phyloP scores from a whole-genome alignment of 2,329 filamentous ascomycete genomes.

The Aspergillus tanneri region DNA sequence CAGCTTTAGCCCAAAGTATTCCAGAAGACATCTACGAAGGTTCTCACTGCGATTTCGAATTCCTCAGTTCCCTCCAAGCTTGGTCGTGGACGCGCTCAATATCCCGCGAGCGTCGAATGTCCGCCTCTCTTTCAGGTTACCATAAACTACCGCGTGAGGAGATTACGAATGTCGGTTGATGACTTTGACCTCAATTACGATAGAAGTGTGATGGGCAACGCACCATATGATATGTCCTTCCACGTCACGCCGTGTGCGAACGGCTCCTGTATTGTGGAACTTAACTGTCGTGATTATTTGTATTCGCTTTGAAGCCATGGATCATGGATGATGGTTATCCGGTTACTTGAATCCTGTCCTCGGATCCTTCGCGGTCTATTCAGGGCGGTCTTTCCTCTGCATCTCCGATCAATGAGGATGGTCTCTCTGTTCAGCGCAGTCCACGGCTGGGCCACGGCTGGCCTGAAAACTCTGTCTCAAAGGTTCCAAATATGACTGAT shows the following conservation, averaged over 20 bases:
- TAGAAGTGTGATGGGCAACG: background rate
- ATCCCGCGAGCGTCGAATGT: background rate
- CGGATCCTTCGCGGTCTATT: background rate
- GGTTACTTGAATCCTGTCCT: background rate
- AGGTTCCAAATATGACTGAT: background rate
- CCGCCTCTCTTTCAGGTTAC: constrained; percentile 12
- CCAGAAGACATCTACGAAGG: background rate
- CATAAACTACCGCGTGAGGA: constrained; percentile 10
- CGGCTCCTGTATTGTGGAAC: background rate
- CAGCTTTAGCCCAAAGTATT: constrained; percentile 1
- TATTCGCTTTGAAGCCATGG: background rate
- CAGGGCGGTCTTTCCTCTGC: background rate
- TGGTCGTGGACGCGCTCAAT: constrained; percentile 1
- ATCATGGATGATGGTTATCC: background rate
- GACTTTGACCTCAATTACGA: background rate
- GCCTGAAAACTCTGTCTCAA: background rate
- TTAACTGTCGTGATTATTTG: constrained; percentile 5
- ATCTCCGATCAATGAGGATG: background rate
- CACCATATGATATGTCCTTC: constrained; percentile 7
- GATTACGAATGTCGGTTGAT: constrained; percentile 4
- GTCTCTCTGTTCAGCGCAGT: background rate
- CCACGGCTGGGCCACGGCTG: background rate
- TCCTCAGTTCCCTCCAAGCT: constrained; percentile 5
- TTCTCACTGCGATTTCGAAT: constrained; percentile 1
- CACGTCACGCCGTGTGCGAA: background rate